A percentile compares a stretch with the other conserved stretches of the same genome.
phyloP scores from a whole-genome alignment of 352 stramenopile species.

The Phytophthora melonis region DNA sequence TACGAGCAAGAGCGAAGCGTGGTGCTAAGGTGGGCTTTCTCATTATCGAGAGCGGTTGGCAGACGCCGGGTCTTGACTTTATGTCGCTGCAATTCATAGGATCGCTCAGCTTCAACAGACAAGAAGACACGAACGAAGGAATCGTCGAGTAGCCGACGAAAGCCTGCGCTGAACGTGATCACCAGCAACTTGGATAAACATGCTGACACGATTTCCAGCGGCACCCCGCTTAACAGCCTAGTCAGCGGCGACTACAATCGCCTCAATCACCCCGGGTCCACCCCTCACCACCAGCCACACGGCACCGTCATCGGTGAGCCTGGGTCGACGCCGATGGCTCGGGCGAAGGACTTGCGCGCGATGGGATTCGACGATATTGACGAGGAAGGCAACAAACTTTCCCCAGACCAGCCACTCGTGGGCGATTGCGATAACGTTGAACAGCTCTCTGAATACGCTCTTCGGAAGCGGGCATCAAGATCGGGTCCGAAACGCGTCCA shows the following conservation, averaged over 20 bases:
- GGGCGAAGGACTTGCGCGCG: constrained; percentile 48
- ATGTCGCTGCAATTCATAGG: constrained; percentile 11
- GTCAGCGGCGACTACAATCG: constrained; percentile 55
- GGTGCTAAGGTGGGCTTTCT: constrained; percentile 15
- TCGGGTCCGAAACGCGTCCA: constrained; percentile 66
- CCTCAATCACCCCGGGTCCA: constrained; percentile 69
- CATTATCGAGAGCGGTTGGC: not conserved
- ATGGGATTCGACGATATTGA: constrained; percentile 70
- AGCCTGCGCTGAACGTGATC: constrained; percentile 56
- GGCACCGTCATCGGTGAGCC: constrained; percentile 54
- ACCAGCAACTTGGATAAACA: constrained; percentile 37
- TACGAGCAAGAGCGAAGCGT: constrained; percentile 22
- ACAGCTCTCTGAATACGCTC: constrained; percentile 64
- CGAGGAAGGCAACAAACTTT: constrained; percentile 20
- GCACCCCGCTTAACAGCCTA: constrained; percentile 9
- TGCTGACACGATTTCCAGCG: constrained; percentile 9
- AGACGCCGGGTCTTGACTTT: not conserved
- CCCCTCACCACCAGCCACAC: constrained; percentile 49
- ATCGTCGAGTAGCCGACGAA: constrained; percentile 20
- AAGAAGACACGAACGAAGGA: constrained; percentile 25
- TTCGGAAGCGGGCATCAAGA: constrained; percentile 51
- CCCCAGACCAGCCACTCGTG: not conserved
- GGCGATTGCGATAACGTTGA: constrained; percentile 1
- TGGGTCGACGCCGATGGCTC: constrained; percentile 69
- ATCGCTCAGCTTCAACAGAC: constrained; percentile 18